Evolutionary conservation across 2,329 filamentous ascomycete genomes (phyloP), one percentile per base, ranked within the genome.

Genomic region (Cladosporium sp.): DNA sequence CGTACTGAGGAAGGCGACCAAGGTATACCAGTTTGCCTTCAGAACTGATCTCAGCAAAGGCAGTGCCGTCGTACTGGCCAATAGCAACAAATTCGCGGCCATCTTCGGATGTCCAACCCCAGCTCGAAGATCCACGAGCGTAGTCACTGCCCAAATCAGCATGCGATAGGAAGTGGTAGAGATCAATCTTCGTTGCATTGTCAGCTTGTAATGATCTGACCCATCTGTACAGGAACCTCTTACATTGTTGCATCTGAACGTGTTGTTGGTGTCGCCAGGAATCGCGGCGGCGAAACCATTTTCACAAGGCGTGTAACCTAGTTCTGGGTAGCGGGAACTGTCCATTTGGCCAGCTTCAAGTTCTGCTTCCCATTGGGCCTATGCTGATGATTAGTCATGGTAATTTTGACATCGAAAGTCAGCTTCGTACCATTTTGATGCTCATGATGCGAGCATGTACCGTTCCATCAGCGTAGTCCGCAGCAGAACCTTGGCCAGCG

Each of bases 101-200:
- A 43, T 78, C 74, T 0, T 72, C 70, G 15, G 80, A 77, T 0
- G 79, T 81, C 81, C 81, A 82, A 5, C 81, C 81, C 81, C 81
- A 83, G 0, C 78, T 81, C 2, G 74, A 76, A 15, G 74, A 76
- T 7, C 76, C 76, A 50, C 76, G 73, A 34, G 74, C 75, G 19
- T 64, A 69, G 22, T 65, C 70, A 62, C 78, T 81, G 5, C 82
- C 83, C 1, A 85, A 76, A 28, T 78, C 76, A 3, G 77, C 75
- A 64, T 85, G 83, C 39, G 76, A 78, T 45, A 81, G 70, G 70
- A 85, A 85, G 64, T 82, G 79, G 65, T 83, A 80, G 2, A 84
- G 75, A 63, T 85, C 82, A 12, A 83, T 75, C 73, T 65, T 42
- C 15, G 12, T n/a, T 28, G 1, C 1, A 3, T 17, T 47, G 43